These are phyloP conservation scores for Coemansia sp. DNA, from an alignment of 192 early-diverging fungal species.

Conservation along the genomic window DNA sequence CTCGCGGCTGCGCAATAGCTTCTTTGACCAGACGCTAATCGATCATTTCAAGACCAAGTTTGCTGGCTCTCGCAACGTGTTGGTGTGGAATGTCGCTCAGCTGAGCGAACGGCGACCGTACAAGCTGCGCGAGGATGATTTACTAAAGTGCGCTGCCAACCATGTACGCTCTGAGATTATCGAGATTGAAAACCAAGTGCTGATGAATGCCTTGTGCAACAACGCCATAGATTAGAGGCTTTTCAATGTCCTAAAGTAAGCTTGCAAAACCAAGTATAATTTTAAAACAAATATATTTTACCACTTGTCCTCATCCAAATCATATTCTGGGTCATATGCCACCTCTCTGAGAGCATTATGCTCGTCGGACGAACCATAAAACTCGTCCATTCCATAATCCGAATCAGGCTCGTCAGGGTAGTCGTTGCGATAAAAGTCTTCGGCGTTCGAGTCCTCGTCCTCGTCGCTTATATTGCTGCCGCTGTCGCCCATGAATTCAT, in stretches of 20 bases:
- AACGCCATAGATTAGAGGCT: not conserved
- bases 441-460: constrained; percentile 69
- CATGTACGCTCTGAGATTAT: constrained; percentile 55
- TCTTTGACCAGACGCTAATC: constrained; percentile 30
- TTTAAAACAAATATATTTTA: not conserved
- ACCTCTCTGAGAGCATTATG: not conserved
- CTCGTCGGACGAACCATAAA: constrained; percentile 36
- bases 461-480: constrained; percentile 38
- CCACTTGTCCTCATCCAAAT: constrained; percentile 6
- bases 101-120: constrained; percentile 40
- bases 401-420: constrained; percentile 70
- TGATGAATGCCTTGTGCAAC: constrained; percentile 30
- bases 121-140: constrained; percentile 18
- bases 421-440: constrained; percentile 78
- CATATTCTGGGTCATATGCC: constrained; percentile 4
- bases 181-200: constrained; percentile 54
- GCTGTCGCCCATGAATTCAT: constrained; percentile 43
- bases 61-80: constrained; percentile 11
- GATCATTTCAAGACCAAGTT: constrained; percentile 20
- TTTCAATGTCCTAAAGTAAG: not conserved
- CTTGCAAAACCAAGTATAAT: not conserved
- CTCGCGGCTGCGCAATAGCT: constrained; percentile 28
- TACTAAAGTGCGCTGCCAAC: constrained; percentile 47
- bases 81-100: constrained; percentile 50
- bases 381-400: constrained; percentile 18